phyloP scores from a whole-genome alignment of 352 stramenopile genomes.

The Pythium phragmitis region DNA sequence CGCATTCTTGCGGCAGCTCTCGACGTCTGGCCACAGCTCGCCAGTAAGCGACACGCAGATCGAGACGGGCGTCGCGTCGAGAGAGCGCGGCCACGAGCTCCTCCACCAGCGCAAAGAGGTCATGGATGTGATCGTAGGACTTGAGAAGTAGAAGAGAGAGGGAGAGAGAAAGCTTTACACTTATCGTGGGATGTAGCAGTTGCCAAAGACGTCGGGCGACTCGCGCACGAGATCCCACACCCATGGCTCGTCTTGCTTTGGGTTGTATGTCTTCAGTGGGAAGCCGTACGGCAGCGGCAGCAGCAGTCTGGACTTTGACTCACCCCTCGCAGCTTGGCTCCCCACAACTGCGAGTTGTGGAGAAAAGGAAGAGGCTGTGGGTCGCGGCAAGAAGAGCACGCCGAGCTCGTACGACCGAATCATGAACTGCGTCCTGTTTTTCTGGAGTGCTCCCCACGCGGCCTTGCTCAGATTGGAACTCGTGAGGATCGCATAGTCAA shows the following conservation, averaged over 20 bases:
- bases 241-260: conserved; percentile 74
- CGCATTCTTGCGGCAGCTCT: conserved; percentile 52
- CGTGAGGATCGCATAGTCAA: conserved; percentile 79
- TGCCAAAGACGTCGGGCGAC: conserved; percentile 66
- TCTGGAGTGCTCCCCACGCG: conserved; percentile 74
- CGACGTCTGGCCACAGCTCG: background rate
- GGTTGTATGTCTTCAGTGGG: conserved; percentile 66
- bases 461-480: conserved; percentile 85
- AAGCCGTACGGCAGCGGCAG: conserved; percentile 70
- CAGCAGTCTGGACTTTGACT: conserved; percentile 8
- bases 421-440: conserved; percentile 75
- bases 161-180: background rate
- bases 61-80: background rate
- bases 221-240: conserved; percentile 76
- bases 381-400: conserved; percentile 54
- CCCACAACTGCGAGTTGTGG: conserved; percentile 4
- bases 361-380: background rate
- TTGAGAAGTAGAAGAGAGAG: conserved; percentile 3
- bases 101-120: conserved; percentile 38
- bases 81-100: conserved; percentile 24
- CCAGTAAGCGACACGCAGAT: background rate
- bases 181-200: conserved; percentile 57
- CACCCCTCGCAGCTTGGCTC: background rate
- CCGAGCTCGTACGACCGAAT: conserved; percentile 83
- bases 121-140: conserved; percentile 26